A percentile compares a stretch with the other conserved stretches of the same genome.
phyloP scores from a whole-genome alignment of 306 rosid genomes.

The Glycine latifolia region DNA sequence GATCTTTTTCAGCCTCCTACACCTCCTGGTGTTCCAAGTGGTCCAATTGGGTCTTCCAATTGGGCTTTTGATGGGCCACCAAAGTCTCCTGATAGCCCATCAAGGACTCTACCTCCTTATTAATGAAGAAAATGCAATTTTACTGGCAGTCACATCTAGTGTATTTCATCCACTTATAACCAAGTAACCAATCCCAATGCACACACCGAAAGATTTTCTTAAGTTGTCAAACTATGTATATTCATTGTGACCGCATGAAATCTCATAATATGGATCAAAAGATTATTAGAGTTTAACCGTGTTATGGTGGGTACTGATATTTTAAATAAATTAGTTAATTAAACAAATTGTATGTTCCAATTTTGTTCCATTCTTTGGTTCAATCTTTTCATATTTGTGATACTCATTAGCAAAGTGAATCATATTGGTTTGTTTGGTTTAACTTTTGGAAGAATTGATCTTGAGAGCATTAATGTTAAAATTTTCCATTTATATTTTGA shows the following conservation, averaged over 20 bases:
- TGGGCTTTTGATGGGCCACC: background rate
- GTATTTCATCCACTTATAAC: background rate
- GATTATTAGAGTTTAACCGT: background rate
- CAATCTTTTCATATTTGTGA: background rate
- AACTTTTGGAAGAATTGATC: too few species aligned
- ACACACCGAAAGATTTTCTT: background rate
- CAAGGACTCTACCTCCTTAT: background rate
- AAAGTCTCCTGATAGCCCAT: background rate
- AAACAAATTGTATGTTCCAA: background rate
- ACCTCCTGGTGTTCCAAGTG: too few species aligned
- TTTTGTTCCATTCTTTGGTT: background rate
- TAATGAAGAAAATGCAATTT: background rate
- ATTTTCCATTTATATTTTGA: too few species aligned
- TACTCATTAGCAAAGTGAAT: too few species aligned
- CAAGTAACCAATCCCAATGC: background rate
- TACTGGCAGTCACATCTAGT: too few species aligned
- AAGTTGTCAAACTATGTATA: background rate
- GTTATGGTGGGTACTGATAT: background rate
- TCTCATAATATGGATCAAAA: background rate
- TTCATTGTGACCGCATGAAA: background rate
- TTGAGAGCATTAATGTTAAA: too few species aligned
- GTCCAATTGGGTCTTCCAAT: too few species aligned
- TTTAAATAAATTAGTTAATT: background rate
- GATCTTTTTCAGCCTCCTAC: too few species aligned
- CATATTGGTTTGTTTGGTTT: too few species aligned